Evolutionary conservation across 345 rosid species (phyloP).

Genomic region (Cardiospermum halicacabum): DNA sequence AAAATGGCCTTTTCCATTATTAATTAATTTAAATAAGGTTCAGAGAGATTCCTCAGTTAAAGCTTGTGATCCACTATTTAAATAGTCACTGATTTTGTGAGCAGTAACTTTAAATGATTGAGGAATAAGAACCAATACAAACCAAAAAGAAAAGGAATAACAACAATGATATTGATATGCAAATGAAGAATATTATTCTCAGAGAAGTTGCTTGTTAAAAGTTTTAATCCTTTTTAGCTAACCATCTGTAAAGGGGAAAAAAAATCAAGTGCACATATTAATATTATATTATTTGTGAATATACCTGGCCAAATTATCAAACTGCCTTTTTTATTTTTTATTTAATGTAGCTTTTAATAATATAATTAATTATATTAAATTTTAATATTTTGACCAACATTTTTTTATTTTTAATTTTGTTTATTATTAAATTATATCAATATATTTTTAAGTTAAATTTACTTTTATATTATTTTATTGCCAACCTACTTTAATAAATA

Average conservation of each 20-base stretch:
- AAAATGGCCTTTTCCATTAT: conserved; percentile 5
- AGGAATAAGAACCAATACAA: conserved; percentile 25
- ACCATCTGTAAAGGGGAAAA: conserved; percentile 9
- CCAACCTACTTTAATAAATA: no score
- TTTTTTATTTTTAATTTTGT: no score
- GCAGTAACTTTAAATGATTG: conserved; percentile 24
- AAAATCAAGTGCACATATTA: no score
- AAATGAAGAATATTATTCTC: conserved; percentile 18
- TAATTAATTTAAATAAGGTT: background rate
- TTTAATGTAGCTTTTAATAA: no score
- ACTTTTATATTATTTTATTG: no score
- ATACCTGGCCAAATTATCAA: no score
- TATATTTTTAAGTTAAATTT: no score
- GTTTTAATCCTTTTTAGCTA: conserved; percentile 20
- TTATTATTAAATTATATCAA: no score
- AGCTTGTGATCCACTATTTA: background rate
- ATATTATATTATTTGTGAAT: no score
- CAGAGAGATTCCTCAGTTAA: conserved; percentile 3
- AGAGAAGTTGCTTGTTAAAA: conserved; percentile 9
- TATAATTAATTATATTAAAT: no score
- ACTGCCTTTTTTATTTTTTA: no score
- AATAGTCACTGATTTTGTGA: background rate
- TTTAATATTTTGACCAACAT: no score
- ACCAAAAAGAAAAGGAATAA: background rate
- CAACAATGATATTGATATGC: conserved; percentile 13